These are phyloP conservation scores for Paraconiothyrium sp. DNA, from an alignment of 2,329 filamentous ascomycete species.

Conservation along the genomic window DNA sequence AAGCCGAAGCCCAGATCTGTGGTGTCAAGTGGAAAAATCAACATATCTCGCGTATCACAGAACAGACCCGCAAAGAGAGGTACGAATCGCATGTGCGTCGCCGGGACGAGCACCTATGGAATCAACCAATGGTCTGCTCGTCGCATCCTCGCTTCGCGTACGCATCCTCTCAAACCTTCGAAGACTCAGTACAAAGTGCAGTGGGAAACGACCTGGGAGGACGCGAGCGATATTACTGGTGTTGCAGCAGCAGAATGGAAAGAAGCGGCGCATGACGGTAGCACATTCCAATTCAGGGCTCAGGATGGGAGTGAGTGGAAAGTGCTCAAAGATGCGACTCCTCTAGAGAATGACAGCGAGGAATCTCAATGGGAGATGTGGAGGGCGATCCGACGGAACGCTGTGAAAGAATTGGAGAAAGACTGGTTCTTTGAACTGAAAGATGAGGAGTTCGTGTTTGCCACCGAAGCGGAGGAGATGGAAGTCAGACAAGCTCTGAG, in stretches of 20 bases:
- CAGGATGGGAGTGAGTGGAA: slow-evolving; percentile 13
- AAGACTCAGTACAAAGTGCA: slow-evolving; percentile 21
- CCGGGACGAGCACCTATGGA: not conserved
- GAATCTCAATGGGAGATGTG: slow-evolving; percentile 25
- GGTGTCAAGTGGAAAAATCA: not conserved
- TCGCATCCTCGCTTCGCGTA: slow-evolving; percentile 20
- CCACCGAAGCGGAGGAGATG: not conserved
- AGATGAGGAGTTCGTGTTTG: slow-evolving; percentile 13
- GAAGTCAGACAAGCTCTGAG: not conserved
- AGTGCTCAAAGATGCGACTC: slow-evolving; percentile 16
- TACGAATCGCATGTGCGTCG: slow-evolving; percentile 2
- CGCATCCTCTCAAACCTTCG: not conserved
- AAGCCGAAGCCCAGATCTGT: not conserved
- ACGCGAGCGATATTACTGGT: slow-evolving; percentile 9
- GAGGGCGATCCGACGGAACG: slow-evolving; percentile 19
- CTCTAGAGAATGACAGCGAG: slow-evolving; percentile 21
- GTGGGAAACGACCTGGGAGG: slow-evolving; percentile 21
- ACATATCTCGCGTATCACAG: not conserved
- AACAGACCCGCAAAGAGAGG: slow-evolving; percentile 10
- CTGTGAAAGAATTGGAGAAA: slow-evolving; percentile 8
- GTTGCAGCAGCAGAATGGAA: slow-evolving; percentile 15
- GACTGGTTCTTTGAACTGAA: slow-evolving; percentile 11
- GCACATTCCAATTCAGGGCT: slow-evolving; percentile 11
- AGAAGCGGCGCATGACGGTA: slow-evolving; percentile 7
- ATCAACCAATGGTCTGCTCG: slow-evolving; percentile 15